Evolutionary conservation across 371 early-diverging fungal genomes (phyloP).

Genomic region (Mucor lusitanicus): DNA sequence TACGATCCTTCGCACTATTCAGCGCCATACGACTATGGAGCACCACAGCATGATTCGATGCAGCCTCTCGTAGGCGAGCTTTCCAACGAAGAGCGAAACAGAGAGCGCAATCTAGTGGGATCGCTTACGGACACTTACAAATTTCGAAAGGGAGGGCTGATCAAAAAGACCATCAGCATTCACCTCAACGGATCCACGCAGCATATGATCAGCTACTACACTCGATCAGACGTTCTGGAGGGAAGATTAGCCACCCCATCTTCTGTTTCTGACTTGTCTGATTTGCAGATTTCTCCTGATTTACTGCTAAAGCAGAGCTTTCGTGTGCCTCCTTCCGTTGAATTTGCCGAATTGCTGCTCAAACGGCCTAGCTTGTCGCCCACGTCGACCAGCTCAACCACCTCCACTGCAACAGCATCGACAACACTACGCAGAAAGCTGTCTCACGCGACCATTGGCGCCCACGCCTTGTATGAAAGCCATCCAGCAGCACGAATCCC

Average conservation of each 20-base stretch:
- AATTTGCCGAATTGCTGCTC: constrained; percentile 19
- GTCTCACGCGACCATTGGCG: neutral
- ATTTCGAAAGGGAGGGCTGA: constrained; percentile 77
- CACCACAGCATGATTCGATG: neutral
- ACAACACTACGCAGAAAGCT: neutral
- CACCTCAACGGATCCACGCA: constrained; percentile 73
- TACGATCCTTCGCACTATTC: neutral
- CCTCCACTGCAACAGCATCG: neutral
- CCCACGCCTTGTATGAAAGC: neutral
- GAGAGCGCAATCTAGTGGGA: constrained; percentile 62
- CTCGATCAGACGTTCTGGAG: constrained; percentile 68
- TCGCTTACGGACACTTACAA: constrained; percentile 64
- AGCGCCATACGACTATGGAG: neutral
- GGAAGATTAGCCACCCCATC: constrained; percentile 56
- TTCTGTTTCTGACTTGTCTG: constrained; percentile 46
- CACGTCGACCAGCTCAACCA: constrained; percentile 13
- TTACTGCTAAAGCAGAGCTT: constrained; percentile 58
- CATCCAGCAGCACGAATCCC: neutral
- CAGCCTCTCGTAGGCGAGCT: neutral
- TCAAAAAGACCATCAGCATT: constrained; percentile 85
- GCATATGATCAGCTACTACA: constrained; percentile 86
- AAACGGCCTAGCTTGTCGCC: constrained; percentile 20
- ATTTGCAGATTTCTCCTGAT: constrained; percentile 54
- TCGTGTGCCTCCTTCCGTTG: constrained; percentile 50
- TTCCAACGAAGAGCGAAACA: constrained; percentile 42